Evolutionary conservation across 2,329 filamentous ascomycete genomes (phyloP), one percentile per base, ranked within the genome.

Genomic region (Raffaelea ambrosiae): DNA sequence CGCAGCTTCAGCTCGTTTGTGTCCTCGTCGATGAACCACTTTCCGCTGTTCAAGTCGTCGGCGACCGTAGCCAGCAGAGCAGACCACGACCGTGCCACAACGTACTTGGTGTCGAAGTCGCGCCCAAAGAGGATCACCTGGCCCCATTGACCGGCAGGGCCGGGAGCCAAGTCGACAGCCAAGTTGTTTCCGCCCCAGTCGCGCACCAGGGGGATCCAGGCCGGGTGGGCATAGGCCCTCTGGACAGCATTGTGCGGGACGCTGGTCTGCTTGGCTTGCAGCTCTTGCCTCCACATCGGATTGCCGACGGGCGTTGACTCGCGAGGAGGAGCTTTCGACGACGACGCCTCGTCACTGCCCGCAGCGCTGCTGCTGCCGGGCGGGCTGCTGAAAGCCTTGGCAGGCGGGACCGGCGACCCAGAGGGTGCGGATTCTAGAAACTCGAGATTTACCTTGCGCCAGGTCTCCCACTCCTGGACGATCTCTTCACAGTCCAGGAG

Each of bases 181-280:
- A 98, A 75, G 71, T 95, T 94, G 77, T 98, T 98, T 66, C 93
- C 93, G 64, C 93, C 93, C 93, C 93, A 98, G 65, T 98, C 93
- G 57, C 93, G 86, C 50, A 90, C 91, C 31, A 98, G 73, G 46
- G 93, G 91, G 57, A 98, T 96, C 93, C 93, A 98, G 46, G 83
- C 86, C 2, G 89, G 84, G 65, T 98, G 91, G 3, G 89, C 86
- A 61, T 98, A 98, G 0, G 86, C 86, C 64, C 90, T 95, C 63
- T 95, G 90, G 31, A 97, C 84, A 5, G 88, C 81, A 59, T 86
- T 84, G 10, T 87, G 76, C 9, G 93, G 93, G 50, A 97, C 86
- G 13, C 83, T 95, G 58, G 93, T 86, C 66, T 98, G 93, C 53
- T 84, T 83, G 43, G 86, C 72, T 43, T 89, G 76, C 47, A 98